Base-by-base conservation (phyloP, 805 yeast species). In the Metschnikowia orientalis region DNA sequence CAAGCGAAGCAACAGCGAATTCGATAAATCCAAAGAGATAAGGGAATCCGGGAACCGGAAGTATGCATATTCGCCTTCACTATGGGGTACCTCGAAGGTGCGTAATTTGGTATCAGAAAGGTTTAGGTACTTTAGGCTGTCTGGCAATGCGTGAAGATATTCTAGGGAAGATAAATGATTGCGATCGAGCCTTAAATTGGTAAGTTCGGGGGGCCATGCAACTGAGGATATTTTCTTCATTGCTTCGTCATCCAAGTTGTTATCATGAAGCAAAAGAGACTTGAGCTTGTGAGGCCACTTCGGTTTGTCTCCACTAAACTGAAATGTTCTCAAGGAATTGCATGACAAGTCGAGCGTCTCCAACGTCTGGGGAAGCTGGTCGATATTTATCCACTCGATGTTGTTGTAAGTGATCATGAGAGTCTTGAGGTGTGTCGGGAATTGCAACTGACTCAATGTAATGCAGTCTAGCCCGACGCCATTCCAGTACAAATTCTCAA, bases 401-500 rank as follows among this genome's bases (percentile, higher is more conserved):
- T 43, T 44, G 36, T 60, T 60, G 39, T 57, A 48, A 0, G 66
- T 53, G 20, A 62, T 33, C 68, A 61, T 61, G 20, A 63, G 38
- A 4, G 57, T 54, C 10, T 45, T 47, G 30, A 63, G 46, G 16
- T 37, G 28, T 3, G 33, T 24, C 1, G 64, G 63, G 18, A 54
- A 46, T 7, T 20, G 17, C 14, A 42, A 27, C 4, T 26, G 24
- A 2, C 37, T 23, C 7, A 49, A 37, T 6, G 28, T 32, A 3
- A 17, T 14, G 29, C 47, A 37, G 8, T 38, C 32, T 8, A 60
- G 35, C 2, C 55, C 56, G 4, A 57, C 50, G 35, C 44, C 45
- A 32, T 63, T 63, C 51, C 63, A 54, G 40, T 51, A 63, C 8
- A 63, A 32, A 11, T 61, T 55, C 4, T 35, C 33, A 7, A 60